Evolutionary conservation across 805 yeast species (phyloP), one percentile per base, ranked within the genome.

Genomic region (Yarrowia deformans): DNA sequence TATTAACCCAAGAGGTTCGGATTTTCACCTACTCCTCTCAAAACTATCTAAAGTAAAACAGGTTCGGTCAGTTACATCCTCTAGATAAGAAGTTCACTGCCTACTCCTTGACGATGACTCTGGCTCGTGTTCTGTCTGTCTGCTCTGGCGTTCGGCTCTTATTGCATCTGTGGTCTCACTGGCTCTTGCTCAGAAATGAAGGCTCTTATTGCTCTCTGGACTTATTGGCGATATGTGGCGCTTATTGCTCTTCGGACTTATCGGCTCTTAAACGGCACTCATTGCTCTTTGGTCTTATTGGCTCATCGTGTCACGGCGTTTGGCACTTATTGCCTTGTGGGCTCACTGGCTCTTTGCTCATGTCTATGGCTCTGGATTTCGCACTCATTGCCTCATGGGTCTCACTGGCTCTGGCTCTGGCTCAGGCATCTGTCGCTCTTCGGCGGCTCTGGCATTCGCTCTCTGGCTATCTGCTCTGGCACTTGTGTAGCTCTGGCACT

Each of bases 1-100:
- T 46, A 46, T 46, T 46, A 13, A 46, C 50, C 50, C 50, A 46
- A 46, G 50, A 46, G 50, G 50, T 46, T 46, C 50, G 50, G 50
- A 46, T 23, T 46, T 46, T 46, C 50, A 46, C 50, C 50, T 46
- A 46, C 50, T 46, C 50, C 50, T 23, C 50, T 46, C 5, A 46
- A 46, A 46, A 46, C 50, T 46, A 46, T 16, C 23, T 46, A 46
- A 46, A 23, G 29, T 23, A 23, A 4, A 23, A 18, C 48, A 46
- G 50, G 50, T 46, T 46, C 50, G 50, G 50, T 19, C 50, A 46
- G 50, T 13, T 46, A 46, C 50, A 23, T 46, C 50, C 50, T 46
- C 50, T 19, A 7, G 19, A 19, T n/a, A n/a, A 43, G 50, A 46
- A 34, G 50, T 46, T 46, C 50, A 46, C 50, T 46, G 50, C 50